Evolutionary conservation across 2,329 filamentous ascomycete genomes (phyloP), one percentile per base, ranked within the genome.

Genomic region (Colletotrichum sp.): DNA sequence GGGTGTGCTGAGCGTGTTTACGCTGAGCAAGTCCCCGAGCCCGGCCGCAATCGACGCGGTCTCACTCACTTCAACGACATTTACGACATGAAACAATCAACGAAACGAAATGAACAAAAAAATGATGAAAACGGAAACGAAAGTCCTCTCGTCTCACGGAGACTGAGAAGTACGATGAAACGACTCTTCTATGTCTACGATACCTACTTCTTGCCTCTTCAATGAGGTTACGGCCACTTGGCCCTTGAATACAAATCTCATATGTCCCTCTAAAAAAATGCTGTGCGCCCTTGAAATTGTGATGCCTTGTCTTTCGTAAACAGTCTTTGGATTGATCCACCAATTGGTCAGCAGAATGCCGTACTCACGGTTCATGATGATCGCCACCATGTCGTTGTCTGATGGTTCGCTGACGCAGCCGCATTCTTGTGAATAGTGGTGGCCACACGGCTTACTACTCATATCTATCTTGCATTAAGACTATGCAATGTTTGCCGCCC

Each of bases 91-190:
- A 68, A 68, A 48, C 52, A 48, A 48, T 18, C 30, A 52, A 72
- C 48, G 74, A 76, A 39, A 69, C 26, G 70, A 69, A n/a, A 28
- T 16, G 32, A 62, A 10, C 22, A 52, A 71, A 62, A 74, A 74
- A 71, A 69, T 28, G 15, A 59, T 44, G 39, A 15, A 36, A 64
- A 74, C 16, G 67, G 22, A 68, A 52, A 73, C 8, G 16, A 68
- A 18, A 68, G 55, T 70, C 68, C 70, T 65, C 48, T 71, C 22
- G 22, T 18, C 57, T 64, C 28, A 16, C 10, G 6, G 34, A 34
- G 39, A 48, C 48, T 36, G 70, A 26, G 74, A 76, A 76, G 74
- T 76, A 76, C 74, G 74, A 76, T 59, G 64, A 60, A 65, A 74
- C 59, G 70, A 66, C 28, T 74, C 55, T 74, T 52, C 70, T 69